Evolutionary conservation across 371 early-diverging fungal genomes (phyloP).

Genomic region (Lichtheimia ornata): DNA sequence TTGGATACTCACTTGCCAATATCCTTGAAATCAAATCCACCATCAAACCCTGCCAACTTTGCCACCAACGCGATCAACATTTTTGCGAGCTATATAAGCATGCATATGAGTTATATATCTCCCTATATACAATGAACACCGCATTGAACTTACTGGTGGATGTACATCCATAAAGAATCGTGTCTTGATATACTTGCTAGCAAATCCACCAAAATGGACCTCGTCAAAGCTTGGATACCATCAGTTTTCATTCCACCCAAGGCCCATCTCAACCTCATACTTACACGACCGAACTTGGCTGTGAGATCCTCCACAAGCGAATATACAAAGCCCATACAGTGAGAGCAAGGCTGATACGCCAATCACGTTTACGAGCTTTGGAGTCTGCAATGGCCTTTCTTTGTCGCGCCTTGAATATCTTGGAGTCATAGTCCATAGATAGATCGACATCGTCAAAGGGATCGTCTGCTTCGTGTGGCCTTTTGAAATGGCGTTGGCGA

Average conservation of each 20-base stretch:
- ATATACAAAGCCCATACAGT: slow-evolving; percentile 44
- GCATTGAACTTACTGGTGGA: slow-evolving; percentile 33
- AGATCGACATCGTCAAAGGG: slow-evolving; percentile 27
- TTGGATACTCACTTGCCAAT: slow-evolving; percentile 76
- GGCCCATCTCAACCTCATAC: background rate
- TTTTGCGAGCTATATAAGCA: slow-evolving; percentile 76
- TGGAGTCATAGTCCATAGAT: slow-evolving; percentile 27
- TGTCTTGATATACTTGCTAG: slow-evolving; percentile 91
- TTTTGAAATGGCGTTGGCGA: slow-evolving; percentile 21
- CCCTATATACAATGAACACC: background rate
- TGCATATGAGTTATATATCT: background rate
- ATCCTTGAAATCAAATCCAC: slow-evolving; percentile 86
- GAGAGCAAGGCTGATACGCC: slow-evolving; percentile 33
- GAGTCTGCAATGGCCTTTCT: slow-evolving; percentile 16
- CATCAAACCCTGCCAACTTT: slow-evolving; percentile 82
- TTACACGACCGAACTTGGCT: slow-evolving; percentile 54
- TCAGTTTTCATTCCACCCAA: background rate
- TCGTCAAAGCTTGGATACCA: slow-evolving; percentile 21
- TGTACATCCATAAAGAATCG: slow-evolving; percentile 98
- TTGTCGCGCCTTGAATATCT: slow-evolving; percentile 25
- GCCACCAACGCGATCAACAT: slow-evolving; percentile 89
- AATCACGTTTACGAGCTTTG: slow-evolving; percentile 30
- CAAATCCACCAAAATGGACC: slow-evolving; percentile 99
- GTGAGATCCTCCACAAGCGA: slow-evolving; percentile 44
- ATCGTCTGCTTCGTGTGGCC: slow-evolving; percentile 13